Evolutionary conservation across 495 filamentous ascomycete species (phyloP).

Genomic region (Chaetomium fimeti): DNA sequence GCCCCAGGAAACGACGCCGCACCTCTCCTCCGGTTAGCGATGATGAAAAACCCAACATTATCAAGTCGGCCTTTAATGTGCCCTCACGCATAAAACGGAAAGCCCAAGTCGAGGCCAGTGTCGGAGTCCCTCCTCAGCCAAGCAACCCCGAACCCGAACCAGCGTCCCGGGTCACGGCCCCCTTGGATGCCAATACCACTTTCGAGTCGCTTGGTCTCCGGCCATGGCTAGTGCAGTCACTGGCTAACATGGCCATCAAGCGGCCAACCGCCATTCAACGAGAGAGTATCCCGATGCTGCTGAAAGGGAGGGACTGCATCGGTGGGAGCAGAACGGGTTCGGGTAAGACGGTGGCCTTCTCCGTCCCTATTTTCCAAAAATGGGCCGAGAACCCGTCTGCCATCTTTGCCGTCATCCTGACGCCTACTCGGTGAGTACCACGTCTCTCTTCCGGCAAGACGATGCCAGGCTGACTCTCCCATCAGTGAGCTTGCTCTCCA

Average conservation of each 20-base stretch:
- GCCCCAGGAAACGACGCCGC: constrained; percentile 51
- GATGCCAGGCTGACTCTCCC: constrained; percentile 7
- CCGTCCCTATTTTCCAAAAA: constrained; percentile 86
- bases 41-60: constrained; percentile 17
- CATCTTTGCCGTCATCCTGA: constrained; percentile 85
- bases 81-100: constrained; percentile 52
- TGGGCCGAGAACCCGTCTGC: constrained; percentile 92
- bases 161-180: constrained; percentile 35
- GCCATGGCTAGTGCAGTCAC: constrained; percentile 86
- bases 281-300: constrained; percentile 83
- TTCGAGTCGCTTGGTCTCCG: constrained; percentile 74
- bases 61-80: constrained; percentile 39
- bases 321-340: constrained; percentile 92
- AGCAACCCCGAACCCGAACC: constrained; percentile 16
- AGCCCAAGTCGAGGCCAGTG: constrained; percentile 11
- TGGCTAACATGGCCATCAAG: constrained; percentile 83
- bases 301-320: constrained; percentile 89
- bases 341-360: constrained; percentile 98
- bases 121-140: constrained; percentile 1
- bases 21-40: constrained; percentile 32
- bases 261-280: constrained; percentile 89
- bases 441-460: too few species aligned
- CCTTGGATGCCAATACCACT: constrained; percentile 54
- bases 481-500: constrained; percentile 85
- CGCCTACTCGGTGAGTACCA: constrained; percentile 68